Conservation (phyloP, 257 asterid genomes). For the Penstemon eatonii region DNA sequence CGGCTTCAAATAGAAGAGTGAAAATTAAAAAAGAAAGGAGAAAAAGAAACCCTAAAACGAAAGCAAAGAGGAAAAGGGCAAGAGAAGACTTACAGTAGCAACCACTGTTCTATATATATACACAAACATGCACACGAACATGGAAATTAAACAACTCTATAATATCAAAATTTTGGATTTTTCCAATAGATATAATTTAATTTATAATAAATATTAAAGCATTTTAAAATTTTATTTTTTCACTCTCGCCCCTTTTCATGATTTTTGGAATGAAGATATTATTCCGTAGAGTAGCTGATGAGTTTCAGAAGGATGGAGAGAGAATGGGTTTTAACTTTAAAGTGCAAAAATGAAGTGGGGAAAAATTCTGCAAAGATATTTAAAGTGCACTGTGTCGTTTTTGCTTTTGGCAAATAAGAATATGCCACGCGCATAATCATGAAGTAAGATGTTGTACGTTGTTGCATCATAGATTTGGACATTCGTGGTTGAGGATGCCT, state of each 20-base stretch:
- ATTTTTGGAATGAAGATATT: conserved; percentile 40
- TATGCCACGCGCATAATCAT: not conserved
- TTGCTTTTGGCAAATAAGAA: conserved; percentile 23
- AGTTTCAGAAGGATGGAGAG: conserved; percentile 24
- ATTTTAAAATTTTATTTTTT: conserved; percentile 6
- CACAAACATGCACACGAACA: conserved; percentile 36
- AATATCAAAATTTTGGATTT: conserved; percentile 11
- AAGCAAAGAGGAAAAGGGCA: conserved; percentile 43
- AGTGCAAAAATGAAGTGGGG: not conserved
- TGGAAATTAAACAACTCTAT: conserved; percentile 13
- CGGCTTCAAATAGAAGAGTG: not conserved
- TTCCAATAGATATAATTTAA: conserved; percentile 9
- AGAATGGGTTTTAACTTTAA: not conserved
- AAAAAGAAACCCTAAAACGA: conserved; percentile 43
- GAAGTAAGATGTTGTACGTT: conserved; percentile 21
- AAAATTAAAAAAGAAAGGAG: conserved; percentile 21
- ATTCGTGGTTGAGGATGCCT: conserved; percentile 34
- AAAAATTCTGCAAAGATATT: conserved; percentile 19
- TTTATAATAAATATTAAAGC: not conserved
- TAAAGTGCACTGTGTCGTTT: conserved; percentile 35
- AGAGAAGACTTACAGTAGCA: conserved; percentile 48
- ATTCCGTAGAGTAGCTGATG: conserved; percentile 35
- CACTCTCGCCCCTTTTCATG: conserved; percentile 29
- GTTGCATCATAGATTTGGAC: conserved; percentile 37
- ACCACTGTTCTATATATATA: conserved; percentile 43